Conservation (phyloP, 257 asterid species). For the Solanum commersonii region DNA sequence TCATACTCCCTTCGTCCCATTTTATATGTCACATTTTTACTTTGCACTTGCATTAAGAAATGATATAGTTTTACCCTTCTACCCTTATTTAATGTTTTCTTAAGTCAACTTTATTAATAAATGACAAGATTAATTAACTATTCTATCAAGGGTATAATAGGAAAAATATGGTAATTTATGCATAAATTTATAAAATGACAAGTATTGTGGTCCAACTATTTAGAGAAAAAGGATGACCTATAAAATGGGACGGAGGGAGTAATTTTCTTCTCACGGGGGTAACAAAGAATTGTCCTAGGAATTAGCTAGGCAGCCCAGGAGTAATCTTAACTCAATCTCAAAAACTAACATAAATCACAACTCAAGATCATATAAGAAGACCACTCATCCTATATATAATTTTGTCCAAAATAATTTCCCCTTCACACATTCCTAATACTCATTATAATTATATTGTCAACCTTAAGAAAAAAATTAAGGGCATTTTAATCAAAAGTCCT, state of each 20-base stretch:
- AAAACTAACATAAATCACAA: not conserved
- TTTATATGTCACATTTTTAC: too few species aligned
- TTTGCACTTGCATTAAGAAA: too few species aligned
- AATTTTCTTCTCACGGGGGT: not conserved
- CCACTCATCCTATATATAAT: not conserved
- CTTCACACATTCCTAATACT: not conserved
- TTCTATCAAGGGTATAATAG: too few species aligned
- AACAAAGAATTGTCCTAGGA: not conserved
- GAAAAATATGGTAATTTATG: too few species aligned
- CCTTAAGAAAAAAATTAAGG: not conserved
- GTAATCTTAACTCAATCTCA: not conserved
- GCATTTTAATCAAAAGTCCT: not conserved
- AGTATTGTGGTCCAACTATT: too few species aligned
- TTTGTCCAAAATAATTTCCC: not conserved
- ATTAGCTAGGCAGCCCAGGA: not conserved
- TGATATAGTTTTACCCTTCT: too few species aligned
- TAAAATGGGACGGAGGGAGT: too few species aligned
- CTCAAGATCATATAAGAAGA: not conserved
- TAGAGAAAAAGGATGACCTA: fast-evolving
- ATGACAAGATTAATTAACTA: too few species aligned
- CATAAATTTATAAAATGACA: too few species aligned
- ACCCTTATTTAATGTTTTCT: too few species aligned
- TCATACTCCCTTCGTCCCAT: too few species aligned
- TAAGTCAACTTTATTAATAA: too few species aligned
- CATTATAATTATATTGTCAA: not conserved